A percentile compares a stretch with the other conserved stretches of the same genome.
Conservation (phyloP, 345 rosid genomes). For the Eucalyptus albens region DNA sequence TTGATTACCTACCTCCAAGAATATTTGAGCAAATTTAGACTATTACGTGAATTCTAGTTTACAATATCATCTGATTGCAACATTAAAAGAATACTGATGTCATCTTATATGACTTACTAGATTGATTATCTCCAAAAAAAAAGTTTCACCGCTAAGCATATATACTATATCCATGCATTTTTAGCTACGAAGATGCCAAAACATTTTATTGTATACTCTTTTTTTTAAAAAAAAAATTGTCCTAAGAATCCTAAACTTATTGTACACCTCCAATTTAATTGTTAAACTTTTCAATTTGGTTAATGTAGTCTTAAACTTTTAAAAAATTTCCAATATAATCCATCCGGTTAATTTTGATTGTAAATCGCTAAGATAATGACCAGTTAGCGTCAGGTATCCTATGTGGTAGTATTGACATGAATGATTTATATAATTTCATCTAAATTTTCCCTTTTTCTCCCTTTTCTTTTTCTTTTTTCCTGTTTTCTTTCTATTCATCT, state of each 20-base stretch:
- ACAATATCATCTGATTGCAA: neutral
- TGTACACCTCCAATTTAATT: neutral
- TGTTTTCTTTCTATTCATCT: neutral
- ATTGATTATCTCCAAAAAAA: neutral
- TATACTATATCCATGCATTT: neutral
- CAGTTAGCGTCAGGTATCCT: fast-evolving
- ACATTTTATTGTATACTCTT: neutral
- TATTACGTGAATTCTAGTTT: neutral
- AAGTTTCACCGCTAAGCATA: neutral
- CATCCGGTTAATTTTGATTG: fast-evolving
- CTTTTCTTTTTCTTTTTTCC: neutral
- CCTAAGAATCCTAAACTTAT: neutral
- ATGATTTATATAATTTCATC: neutral
- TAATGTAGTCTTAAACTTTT: neutral
- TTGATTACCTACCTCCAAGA: neutral
- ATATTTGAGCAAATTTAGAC: neutral
- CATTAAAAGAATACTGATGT: neutral
- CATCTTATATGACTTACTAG: neutral
- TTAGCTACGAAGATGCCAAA: neutral
- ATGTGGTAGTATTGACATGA: fast-evolving
- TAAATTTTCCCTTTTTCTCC: neutral
- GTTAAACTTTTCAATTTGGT: neutral
- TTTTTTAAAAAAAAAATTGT: neutral
- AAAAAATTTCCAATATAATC: fast-evolving
- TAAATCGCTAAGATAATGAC: fast-evolving